phyloP scores from a whole-genome alignment of 1,139 yeast genomes.

The Lodderomyces elongisporus region DNA sequence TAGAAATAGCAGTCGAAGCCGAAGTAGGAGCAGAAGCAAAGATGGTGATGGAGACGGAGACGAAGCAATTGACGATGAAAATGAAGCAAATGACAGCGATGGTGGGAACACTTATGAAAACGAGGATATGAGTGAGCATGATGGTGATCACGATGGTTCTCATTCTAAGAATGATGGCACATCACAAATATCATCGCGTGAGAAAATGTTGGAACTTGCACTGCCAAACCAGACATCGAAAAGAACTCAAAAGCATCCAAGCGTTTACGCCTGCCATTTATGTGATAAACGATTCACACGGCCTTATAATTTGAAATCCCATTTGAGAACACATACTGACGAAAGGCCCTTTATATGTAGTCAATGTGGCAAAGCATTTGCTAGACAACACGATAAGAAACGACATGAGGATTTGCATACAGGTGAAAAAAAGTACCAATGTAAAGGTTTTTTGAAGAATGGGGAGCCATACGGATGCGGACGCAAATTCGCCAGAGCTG shows the following conservation, averaged over 20 bases:
- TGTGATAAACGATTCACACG: slow-evolving; percentile 88
- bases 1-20: slow-evolving; percentile 2
- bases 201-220: slow-evolving; percentile 61
- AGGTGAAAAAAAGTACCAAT: slow-evolving; percentile 84
- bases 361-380: slow-evolving; percentile 90
- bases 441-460: slow-evolving; percentile 66
- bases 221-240: slow-evolving; percentile 45
- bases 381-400: slow-evolving; percentile 90
- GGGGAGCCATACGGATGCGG: slow-evolving; percentile 87
- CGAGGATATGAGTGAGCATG: slow-evolving; percentile 9
- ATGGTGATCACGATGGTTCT: neutral
- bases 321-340: slow-evolving; percentile 87
- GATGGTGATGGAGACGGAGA: slow-evolving; percentile 13
- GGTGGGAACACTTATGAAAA: slow-evolving; percentile 11
- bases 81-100: slow-evolving; percentile 15
- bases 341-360: slow-evolving; percentile 87
- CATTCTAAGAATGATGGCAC: slow-evolving; percentile 4
- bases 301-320: slow-evolving; percentile 89
- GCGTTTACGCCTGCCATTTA: slow-evolving; percentile 73
- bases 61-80: slow-evolving; percentile 13
- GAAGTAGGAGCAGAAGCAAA: neutral
- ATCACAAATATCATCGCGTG: slow-evolving; percentile 32
- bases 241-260: slow-evolving; percentile 69
- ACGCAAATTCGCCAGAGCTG: slow-evolving; percentile 89
- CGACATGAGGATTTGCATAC: slow-evolving; percentile 91